Evolutionary conservation across 164 flowering plant genomes (phyloP).

Genomic region (Tetracentron sinense): DNA sequence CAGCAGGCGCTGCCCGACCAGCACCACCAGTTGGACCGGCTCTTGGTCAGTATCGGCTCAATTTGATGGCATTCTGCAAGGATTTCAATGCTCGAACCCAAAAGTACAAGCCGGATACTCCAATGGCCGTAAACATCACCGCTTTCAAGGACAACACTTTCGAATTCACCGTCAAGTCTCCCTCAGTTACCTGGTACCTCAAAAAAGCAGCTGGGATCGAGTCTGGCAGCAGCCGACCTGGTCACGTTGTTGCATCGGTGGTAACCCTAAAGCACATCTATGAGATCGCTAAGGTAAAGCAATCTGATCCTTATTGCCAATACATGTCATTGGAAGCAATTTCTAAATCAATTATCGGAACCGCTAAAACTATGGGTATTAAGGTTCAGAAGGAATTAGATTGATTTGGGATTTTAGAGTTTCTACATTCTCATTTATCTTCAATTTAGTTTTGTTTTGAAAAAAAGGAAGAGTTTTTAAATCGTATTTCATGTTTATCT

Average conservation of each 20-base stretch:
- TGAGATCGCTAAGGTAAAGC: conserved; percentile 93
- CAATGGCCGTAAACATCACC: conserved; percentile 84
- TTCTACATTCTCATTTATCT: too few species aligned
- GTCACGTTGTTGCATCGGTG: conserved; percentile 61
- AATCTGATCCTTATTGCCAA: conserved; percentile 75
- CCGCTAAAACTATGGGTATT: conserved; percentile 87
- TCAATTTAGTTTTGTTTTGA: too few species aligned
- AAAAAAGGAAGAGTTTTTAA: too few species aligned
- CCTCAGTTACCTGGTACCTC: conserved; percentile 89
- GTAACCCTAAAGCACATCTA: conserved; percentile 72
- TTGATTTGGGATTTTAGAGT: conserved; percentile 18
- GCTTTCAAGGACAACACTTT: conserved; percentile 93
- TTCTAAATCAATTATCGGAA: conserved; percentile 75
- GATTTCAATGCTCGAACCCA: conserved; percentile 98
- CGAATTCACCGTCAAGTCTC: conserved; percentile 85
- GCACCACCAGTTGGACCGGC: conserved; percentile 96
- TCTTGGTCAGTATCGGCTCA: conserved; percentile 82
- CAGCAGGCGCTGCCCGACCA: conserved; percentile 85
- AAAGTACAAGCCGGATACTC: conserved; percentile 86
- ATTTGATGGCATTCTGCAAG: conserved; percentile 98
- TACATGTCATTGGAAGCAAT: conserved; percentile 76
- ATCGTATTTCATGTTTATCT: too few species aligned
- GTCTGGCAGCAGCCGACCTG: conserved; percentile 69
- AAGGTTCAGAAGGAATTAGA: conserved; percentile 70
- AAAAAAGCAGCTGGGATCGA: conserved; percentile 93